phyloP scores from a whole-genome alignment of 352 stramenopile species.

The Phytopythium boreale region DNA sequence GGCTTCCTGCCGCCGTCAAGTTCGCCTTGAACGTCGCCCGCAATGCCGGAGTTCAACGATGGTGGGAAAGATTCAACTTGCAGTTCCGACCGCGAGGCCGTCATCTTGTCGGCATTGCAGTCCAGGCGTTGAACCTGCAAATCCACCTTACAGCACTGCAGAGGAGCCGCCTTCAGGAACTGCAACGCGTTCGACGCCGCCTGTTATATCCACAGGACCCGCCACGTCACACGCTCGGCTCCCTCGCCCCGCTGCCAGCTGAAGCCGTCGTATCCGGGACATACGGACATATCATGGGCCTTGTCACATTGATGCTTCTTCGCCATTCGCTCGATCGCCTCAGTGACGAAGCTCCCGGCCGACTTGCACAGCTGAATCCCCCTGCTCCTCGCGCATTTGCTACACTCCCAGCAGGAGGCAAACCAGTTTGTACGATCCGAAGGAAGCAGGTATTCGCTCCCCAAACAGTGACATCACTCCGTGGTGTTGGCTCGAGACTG shows the following conservation, averaged over 20 bases:
- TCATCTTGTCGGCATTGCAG: background rate
- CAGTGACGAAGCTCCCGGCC: background rate
- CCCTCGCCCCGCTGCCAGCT: background rate
- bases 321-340: background rate
- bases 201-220: background rate
- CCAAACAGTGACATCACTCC: too few relatives aligned
- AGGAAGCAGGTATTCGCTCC: too few relatives aligned
- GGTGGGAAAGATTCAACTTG: slow-evolving; percentile 2
- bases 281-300: background rate
- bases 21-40: background rate
- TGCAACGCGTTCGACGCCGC: background rate
- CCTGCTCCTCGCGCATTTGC: too few relatives aligned
- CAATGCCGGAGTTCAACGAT: background rate
- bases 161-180: background rate
- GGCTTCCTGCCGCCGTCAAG: background rate
- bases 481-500: too few relatives aligned
- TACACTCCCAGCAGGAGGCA: too few relatives aligned
- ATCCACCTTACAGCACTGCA: background rate
- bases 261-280: background rate
- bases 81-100: background rate
- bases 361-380: background rate
- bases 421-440: too few relatives aligned
- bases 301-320: background rate
- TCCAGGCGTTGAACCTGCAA: background rate
- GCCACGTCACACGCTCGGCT: background rate